Conservation (phyloP, 768 basidiomycete genomes). For the Mycena pura region DNA sequence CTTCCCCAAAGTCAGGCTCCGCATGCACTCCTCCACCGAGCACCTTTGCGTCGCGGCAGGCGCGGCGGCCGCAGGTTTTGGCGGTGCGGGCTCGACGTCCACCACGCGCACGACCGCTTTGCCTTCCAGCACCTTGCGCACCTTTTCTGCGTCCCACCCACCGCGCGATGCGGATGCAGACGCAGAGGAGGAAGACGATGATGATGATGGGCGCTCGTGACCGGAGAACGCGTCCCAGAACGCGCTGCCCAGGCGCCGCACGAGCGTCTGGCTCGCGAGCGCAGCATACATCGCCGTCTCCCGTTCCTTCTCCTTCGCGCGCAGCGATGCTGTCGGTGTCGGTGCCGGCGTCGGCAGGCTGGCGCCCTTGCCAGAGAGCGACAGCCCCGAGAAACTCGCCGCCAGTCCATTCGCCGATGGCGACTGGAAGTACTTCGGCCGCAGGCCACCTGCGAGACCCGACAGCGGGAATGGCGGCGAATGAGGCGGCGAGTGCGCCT, state of each 20-base stretch:
- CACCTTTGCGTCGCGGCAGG: constrained; percentile 1
- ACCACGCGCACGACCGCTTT: constrained; percentile 82
- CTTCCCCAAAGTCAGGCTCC: constrained; percentile 48
- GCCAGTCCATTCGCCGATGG: constrained; percentile 22
- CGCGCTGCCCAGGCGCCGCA: constrained; percentile 71
- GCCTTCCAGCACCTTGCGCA: constrained; percentile 81
- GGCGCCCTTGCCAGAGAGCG: constrained; percentile 56
- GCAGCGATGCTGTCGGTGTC: constrained; percentile 6
- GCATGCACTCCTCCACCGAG: constrained; percentile 56
- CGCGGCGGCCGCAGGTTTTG: background rate
- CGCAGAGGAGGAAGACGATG: constrained; percentile 27
- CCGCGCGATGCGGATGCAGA: constrained; percentile 15
- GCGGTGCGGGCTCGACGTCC: constrained; percentile 60
- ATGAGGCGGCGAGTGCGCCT: constrained; percentile 31
- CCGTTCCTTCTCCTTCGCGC: constrained; percentile 42
- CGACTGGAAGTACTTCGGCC: constrained; percentile 44
- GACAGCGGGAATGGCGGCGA: constrained; percentile 37
- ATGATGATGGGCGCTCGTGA: constrained; percentile 33
- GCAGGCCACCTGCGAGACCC: constrained; percentile 50
- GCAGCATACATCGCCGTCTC: constrained; percentile 68
- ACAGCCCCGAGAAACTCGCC: constrained; percentile 22
- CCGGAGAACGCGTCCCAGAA: constrained; percentile 94
- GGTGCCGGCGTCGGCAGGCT: constrained; percentile 15
- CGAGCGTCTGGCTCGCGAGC: constrained; percentile 80
- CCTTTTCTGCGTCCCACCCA: constrained; percentile 78